Evolutionary conservation across 805 yeast genomes (phyloP), one percentile per base, ranked within the genome.

Genomic region (Zygoascus flipseniorum): DNA sequence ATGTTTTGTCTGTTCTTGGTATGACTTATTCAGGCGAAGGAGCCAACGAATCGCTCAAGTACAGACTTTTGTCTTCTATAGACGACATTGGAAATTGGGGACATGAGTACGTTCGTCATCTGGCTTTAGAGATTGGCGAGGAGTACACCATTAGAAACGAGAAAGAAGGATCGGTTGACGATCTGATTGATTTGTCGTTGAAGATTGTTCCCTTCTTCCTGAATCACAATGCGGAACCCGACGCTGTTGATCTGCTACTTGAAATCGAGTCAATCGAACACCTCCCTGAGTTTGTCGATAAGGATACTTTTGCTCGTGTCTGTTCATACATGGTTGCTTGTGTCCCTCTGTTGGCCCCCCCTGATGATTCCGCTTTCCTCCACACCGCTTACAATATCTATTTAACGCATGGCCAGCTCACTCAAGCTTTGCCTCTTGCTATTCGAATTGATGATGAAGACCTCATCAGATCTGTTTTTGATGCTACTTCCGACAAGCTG

Each of bases 211-310:
- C 96, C 41, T 86, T 83, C 64, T 92, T 93, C 72, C 76, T 93
- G 60, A 82, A 87, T 65, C 97, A 92, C 72, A 92, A 93, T 66
- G 98, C 97, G 43, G 99, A 93, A 71, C 96, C 97, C 19, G 99
- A 93, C 66, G 99, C 99, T 1, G 96, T 93, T 26, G 99, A 93
- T 71, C 74, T 93, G 60, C 76, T 93, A 58, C 75, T 89, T 55
- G 99, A 93, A 70, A 81, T 93, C 53, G 99, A 93, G 70, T 75
- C 82, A 52, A 85, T 93, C 60, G 95, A 87, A 62, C 81, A 83
- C 65, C 75, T 93, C 58, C 84, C 93, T 8, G 81, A 83, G 60
- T 88, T 79, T 66, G 95, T 90, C 51, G 98, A 93, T 67, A 83
- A 82, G 54, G 77, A 83, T 65, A 87, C 95, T 2, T 90, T 76